Conservation (phyloP, 2,329 filamentous ascomycete genomes). For the Lasiodiplodia gonubiensis region DNA sequence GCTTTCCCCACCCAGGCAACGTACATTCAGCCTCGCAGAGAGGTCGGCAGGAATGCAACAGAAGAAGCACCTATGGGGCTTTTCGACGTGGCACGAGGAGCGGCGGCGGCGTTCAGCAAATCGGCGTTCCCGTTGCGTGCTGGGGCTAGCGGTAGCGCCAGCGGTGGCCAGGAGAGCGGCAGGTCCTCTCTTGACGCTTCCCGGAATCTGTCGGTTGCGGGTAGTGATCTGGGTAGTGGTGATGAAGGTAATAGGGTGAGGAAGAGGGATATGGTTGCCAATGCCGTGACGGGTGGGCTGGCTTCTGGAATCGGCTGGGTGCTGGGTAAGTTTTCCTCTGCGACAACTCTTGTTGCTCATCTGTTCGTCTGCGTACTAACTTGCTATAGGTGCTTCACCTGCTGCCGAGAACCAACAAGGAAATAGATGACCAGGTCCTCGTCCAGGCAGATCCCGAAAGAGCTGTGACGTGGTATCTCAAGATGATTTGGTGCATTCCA, state of each 20-base stretch:
- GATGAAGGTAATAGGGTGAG: constrained; percentile 57
- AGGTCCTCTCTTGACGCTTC: constrained; percentile 8
- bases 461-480: too few relatives aligned
- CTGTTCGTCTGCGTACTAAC: background rate
- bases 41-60: constrained; percentile 49
- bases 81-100: constrained; percentile 59
- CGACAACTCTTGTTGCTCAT: background rate
- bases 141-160: constrained; percentile 34
- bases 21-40: constrained; percentile 47
- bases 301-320: constrained; percentile 70
- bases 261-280: constrained; percentile 75
- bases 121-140: constrained; percentile 54
- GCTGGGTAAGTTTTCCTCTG: constrained; percentile 53
- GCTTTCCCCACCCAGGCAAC: constrained; percentile 47
- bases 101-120: constrained; percentile 54
- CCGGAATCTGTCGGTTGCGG: constrained; percentile 35
- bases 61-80: constrained; percentile 60
- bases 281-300: constrained; percentile 66
- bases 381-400: constrained; percentile 19
- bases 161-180: constrained; percentile 22
- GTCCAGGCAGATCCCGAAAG: background rate
- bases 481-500: background rate
- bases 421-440: background rate
- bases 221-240: constrained; percentile 43
- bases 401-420: constrained; percentile 7